Conservation (phyloP, 352 stramenopile species). For the Lagenidium sp. region DNA sequence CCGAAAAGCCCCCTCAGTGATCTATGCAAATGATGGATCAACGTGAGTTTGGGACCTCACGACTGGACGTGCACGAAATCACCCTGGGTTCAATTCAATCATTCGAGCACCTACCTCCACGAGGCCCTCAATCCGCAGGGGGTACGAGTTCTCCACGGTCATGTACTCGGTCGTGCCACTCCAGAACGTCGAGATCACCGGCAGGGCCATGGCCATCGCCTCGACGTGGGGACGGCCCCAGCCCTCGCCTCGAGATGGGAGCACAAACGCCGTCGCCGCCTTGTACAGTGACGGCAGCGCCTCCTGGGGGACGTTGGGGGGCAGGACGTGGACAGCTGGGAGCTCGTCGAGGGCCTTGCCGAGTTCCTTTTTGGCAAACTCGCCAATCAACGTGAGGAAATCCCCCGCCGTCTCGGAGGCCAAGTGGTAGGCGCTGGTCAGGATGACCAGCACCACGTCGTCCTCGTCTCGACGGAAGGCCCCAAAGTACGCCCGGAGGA, state of each 20-base stretch:
- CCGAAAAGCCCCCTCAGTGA: slow-evolving; percentile 66
- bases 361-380: slow-evolving; percentile 37
- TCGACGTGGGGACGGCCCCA: slow-evolving; percentile 92
- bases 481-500: slow-evolving; percentile 80
- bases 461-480: slow-evolving; percentile 49
- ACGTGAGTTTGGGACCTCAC: too few species aligned
- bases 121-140: slow-evolving; percentile 69
- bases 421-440: slow-evolving; percentile 86
- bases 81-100: too few species aligned
- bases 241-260: slow-evolving; percentile 89
- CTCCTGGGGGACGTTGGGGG: slow-evolving; percentile 46
- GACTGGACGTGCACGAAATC: too few species aligned
- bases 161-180: slow-evolving; percentile 87
- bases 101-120: slow-evolving; percentile 28
- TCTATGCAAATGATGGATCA: too few species aligned
- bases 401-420: slow-evolving; percentile 28
- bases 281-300: slow-evolving; percentile 63
- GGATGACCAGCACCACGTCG: slow-evolving; percentile 70
- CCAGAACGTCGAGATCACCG: slow-evolving; percentile 90
- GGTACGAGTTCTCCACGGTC: slow-evolving; percentile 82
- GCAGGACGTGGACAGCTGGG: slow-evolving; percentile 49
- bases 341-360: slow-evolving; percentile 37
- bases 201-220: slow-evolving; percentile 88
- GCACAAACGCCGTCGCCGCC: slow-evolving; percentile 76
- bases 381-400: slow-evolving; percentile 43